Evolutionary conservation across 371 early-diverging fungal species (phyloP).

Genomic region (Syncephalastrum monosporum): DNA sequence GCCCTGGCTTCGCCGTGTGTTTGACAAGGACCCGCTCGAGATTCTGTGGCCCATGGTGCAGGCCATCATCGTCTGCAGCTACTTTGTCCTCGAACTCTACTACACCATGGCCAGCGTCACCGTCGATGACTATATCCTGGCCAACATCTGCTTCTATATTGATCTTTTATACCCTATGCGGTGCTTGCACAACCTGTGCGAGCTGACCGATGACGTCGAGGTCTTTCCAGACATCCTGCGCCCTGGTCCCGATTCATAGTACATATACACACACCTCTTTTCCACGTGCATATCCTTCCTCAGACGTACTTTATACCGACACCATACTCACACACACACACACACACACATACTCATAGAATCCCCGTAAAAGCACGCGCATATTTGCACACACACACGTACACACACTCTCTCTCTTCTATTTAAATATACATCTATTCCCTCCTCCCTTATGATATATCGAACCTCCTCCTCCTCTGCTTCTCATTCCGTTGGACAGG

Average conservation of each 20-base stretch:
- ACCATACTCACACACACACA: no score
- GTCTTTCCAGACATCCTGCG: slow-evolving; percentile 13
- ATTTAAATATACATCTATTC: no score
- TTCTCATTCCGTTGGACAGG: no score
- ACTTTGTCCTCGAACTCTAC: slow-evolving; percentile 40
- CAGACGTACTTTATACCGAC: no score
- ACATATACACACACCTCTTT: no score
- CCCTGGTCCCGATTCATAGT: slow-evolving; percentile 12
- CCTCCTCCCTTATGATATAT: no score
- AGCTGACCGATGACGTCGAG: slow-evolving; percentile 35
- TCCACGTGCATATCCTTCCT: no score
- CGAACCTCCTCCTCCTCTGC: no score
- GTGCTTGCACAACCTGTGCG: slow-evolving; percentile 43
- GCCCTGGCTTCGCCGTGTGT: slow-evolving; percentile 20
- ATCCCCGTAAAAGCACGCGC: no score
- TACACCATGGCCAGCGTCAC: slow-evolving; percentile 37
- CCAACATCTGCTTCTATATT: slow-evolving; percentile 37
- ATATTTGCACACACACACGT: no score
- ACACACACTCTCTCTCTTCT: no score
- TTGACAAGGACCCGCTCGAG: slow-evolving; percentile 20
- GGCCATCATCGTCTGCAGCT: slow-evolving; percentile 29
- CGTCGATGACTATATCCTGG: slow-evolving; percentile 37
- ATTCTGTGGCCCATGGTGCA: slow-evolving; percentile 35
- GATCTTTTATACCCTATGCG: slow-evolving; percentile 46
- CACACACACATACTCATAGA: no score